A percentile compares a stretch with the other conserved stretches of the same genome.
phyloP scores from a whole-genome alignment of 768 basidiomycete species.

The Pluteus cervinus region DNA sequence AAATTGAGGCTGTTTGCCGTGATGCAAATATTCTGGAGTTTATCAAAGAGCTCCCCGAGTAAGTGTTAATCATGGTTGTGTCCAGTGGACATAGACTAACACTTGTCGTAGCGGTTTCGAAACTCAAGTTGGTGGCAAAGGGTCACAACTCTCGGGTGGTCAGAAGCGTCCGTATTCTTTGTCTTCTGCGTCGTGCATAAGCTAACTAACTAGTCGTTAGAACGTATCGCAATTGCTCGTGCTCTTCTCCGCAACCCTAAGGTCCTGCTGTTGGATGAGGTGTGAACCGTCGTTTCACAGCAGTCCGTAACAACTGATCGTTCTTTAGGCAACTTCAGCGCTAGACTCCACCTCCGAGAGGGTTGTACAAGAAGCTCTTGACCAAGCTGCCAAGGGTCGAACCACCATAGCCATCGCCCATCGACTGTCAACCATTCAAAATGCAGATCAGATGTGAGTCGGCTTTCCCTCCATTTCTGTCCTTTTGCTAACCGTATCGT shows the following conservation, averaged over 20 bases:
- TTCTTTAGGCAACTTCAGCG: constrained; percentile 56
- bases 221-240: constrained; percentile 66
- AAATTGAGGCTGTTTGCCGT: constrained; percentile 69
- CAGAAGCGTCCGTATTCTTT: constrained; percentile 52
- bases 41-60: constrained; percentile 68
- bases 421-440: constrained; percentile 77
- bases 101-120: constrained; percentile 63
- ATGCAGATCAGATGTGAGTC: constrained; percentile 69
- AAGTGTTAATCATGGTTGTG: constrained; percentile 14
- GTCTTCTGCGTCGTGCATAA: background rate
- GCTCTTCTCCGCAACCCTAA: constrained; percentile 76
- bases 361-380: constrained; percentile 82
- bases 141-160: constrained; percentile 71
- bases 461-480: no score
- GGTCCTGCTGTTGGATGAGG: constrained; percentile 71
- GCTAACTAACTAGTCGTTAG: constrained; percentile 10
- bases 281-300: constrained; percentile 5
- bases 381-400: constrained; percentile 76
- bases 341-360: constrained; percentile 78
- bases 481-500: no score
- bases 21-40: constrained; percentile 82
- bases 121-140: constrained; percentile 76
- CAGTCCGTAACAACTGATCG: constrained; percentile 10
- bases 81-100: constrained; percentile 7
- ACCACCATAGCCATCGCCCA: constrained; percentile 89